Evolutionary conservation across 306 rosid species (phyloP).

Genomic region (Acacia crassicarpa): DNA sequence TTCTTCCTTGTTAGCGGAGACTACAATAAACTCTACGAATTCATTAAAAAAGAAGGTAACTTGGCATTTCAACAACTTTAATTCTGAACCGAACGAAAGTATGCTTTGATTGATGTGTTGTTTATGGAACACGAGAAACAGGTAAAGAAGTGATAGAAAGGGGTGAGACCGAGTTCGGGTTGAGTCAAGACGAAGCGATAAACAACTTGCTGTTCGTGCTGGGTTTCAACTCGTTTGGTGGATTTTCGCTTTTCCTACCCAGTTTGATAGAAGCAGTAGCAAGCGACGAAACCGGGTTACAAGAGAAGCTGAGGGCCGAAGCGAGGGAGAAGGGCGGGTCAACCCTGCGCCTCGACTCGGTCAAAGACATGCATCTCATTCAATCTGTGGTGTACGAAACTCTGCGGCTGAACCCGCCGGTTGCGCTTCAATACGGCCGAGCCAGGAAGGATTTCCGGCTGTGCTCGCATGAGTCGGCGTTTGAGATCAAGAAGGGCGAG

Average conservation of each 20-base stretch:
- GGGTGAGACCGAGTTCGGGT: constrained; percentile 64
- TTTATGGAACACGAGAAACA: constrained; percentile 11
- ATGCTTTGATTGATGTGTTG: background rate
- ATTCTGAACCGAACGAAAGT: background rate
- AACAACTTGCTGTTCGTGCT: constrained; percentile 78
- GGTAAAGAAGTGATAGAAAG: constrained; percentile 63
- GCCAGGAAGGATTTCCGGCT: constrained; percentile 78
- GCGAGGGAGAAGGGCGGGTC: constrained; percentile 63
- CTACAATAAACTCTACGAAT: constrained; percentile 61
- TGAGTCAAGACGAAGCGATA: constrained; percentile 59
- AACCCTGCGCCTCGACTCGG: constrained; percentile 56
- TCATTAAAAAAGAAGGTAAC: constrained; percentile 60
- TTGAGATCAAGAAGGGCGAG: constrained; percentile 77
- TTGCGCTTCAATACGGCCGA: constrained; percentile 76
- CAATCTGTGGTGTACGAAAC: constrained; percentile 78
- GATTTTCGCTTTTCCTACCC: constrained; percentile 77
- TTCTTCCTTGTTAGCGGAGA: constrained; percentile 64
- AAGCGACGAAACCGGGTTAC: constrained; percentile 53
- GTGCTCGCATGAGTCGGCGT: constrained; percentile 59
- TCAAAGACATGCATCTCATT: constrained; percentile 62
- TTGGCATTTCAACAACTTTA: background rate
- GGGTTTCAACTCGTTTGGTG: constrained; percentile 92
- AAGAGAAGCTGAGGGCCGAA: constrained; percentile 55
- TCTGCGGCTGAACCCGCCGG: constrained; percentile 85
- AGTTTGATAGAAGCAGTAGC: constrained; percentile 43